Base-by-base conservation (phyloP, 192 early-diverging fungal species). In the Gonapodya prolifera region DNA sequence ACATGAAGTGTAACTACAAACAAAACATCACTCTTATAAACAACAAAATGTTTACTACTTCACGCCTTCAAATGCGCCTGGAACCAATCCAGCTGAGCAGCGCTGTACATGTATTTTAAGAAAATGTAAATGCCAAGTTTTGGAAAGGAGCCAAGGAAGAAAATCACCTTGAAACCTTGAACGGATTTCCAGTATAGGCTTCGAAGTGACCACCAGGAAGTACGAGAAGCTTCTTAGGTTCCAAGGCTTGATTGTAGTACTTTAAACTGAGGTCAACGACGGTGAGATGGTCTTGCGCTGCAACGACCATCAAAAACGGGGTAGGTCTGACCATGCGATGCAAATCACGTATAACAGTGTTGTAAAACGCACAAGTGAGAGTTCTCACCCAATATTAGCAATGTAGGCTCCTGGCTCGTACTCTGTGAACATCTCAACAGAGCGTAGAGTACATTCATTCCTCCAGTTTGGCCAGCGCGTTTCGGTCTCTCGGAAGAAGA, bases 361-460 rank as follows among this genome's bases (percentile, higher is more conserved):
- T n/a, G n/a, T n/a, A n/a, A n/a, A n/a, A n/a, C n/a, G n/a, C n/a
- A n/a, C n/a, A n/a, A n/a, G n/a, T n/a, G n/a, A n/a, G n/a, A n/a
- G n/a, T n/a, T n/a, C n/a, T n/a, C n/a, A n/a, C 45, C 45, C 45
- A 61, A 61, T 61, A 23, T 61, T 61, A 16, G 45, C 8, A 23
- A 61, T 61, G 45, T 61, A 61, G 8, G 45, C 71, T 32, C 71
- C 71, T 8, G 71, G 71, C 8, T 73, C 32, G 71, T 73, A 73
- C 28, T 18, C 71, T 29, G 71, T 32, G 31, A 32, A 30, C 28
- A 73, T 18, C 71, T 73, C 71, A 29, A 73, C 71, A 29, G 28
- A 30, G 31, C 71, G 71, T 18, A 32, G 28, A 18, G 71, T 73
- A 29, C 45, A 61, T 23, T 61, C 45, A 23, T 61, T 61, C 45